Evolutionary conservation across 169 alveolate genomes (phyloP), one percentile per base, ranked within the genome.

Genomic region (Plasmodium knowlesi): DNA sequence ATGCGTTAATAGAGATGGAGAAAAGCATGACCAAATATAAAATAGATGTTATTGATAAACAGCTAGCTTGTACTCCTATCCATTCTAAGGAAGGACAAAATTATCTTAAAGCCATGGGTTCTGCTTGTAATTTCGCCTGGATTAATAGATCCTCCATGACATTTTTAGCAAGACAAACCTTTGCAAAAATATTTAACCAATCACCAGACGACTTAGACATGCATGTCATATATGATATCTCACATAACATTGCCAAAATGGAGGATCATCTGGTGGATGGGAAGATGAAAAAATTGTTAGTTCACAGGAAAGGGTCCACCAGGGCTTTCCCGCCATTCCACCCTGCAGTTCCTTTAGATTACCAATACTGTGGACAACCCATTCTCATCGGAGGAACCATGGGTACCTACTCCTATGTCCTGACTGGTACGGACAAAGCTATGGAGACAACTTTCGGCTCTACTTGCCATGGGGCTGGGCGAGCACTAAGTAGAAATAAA

Each of bases 111-210:
- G 98, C 98, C 6, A 98, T 98, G 99, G 96, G 98, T 0, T 97
- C 99, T 0, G 99, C 99, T 22, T 97, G 98, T 37, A 98, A 98
- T 96, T 98, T 96, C 85, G 99, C 99, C 37, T 98, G 99, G 99
- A 98, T 98, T 67, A 98, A 98, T 85, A 94, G 98, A 73, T 92
- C 96, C 22, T 96, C 95, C 70, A 95, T 96, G 96, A 94, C 96
- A 1, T 93, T 93, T 71, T 81, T 95, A 81, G 82, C 95, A 39
- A 84, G 97, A 73, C 95, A 93, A 30, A 82, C 97, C 0, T 93
- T 93, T 34, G 78, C 95, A 41, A 95, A 97, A 93, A 97, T 97
- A 25, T 93, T 98, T 92, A 76, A 83, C 72, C 96, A 93, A 50
- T 83, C 97, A 10, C 98, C 99, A 1, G 99, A 98, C 54, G 99